These are phyloP conservation scores for Mortierella antarctica DNA, from an alignment of 192 early-diverging fungal genomes.

Conservation along the genomic window DNA sequence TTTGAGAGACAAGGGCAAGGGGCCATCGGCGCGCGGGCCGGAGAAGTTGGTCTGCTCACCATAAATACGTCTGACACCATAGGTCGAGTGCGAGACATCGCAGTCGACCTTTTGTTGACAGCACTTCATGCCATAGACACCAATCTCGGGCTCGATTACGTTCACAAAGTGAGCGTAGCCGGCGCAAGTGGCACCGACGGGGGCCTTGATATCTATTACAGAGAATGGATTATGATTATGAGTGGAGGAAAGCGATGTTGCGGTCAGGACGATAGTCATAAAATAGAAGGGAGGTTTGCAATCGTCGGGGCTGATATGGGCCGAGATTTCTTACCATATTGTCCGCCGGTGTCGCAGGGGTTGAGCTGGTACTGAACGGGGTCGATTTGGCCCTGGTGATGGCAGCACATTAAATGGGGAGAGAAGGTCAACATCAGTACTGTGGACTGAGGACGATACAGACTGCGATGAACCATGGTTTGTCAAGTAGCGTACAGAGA, in stretches of 20 bases:
- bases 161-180: slow-evolving; percentile 58
- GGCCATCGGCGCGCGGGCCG: slow-evolving; percentile 36
- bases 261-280: no score
- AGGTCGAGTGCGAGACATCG: slow-evolving; percentile 26
- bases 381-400: slow-evolving; percentile 39
- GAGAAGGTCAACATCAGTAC: neutral
- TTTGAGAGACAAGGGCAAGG: slow-evolving; percentile 40
- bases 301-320: no score
- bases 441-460: neutral
- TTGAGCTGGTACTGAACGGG: slow-evolving; percentile 33
- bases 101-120: slow-evolving; percentile 42
- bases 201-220: slow-evolving; percentile 34
- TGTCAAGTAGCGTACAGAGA: slow-evolving; percentile 52
- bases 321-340: neutral
- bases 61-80: slow-evolving; percentile 37
- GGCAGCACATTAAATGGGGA: neutral
- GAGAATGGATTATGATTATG: neutral
- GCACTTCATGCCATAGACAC: slow-evolving; percentile 61
- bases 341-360: slow-evolving; percentile 47
- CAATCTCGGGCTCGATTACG: slow-evolving; percentile 54
- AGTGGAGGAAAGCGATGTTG: no score
- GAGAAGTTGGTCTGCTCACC: slow-evolving; percentile 36
- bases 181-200: slow-evolving; percentile 53
- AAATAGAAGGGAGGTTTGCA: no score
- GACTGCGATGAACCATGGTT: neutral